Conservation (phyloP, 1,139 yeast genomes). For the Blastobotrys proliferans region DNA sequence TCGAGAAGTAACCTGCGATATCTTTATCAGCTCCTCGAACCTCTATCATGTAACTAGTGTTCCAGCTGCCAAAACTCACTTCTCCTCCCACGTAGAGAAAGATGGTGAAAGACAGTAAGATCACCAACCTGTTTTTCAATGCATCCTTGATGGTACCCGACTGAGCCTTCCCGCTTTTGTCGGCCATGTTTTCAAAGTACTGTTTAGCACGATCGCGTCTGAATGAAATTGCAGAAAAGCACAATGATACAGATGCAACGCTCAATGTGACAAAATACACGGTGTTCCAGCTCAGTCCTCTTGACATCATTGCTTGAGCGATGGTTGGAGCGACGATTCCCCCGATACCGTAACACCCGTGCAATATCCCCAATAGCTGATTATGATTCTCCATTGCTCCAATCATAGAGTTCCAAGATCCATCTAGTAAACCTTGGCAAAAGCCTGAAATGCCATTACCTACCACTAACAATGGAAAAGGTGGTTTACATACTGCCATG, state of each 20-base stretch:
- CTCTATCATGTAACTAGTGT: conserved; percentile 54
- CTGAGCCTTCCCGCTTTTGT: conserved; percentile 1
- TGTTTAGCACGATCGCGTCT: conserved; percentile 19
- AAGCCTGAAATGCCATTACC: conserved; percentile 57
- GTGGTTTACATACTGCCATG: conserved; percentile 41
- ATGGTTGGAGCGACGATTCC: conserved; percentile 56
- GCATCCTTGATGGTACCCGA: conserved; percentile 6
- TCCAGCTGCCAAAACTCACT: conserved; percentile 67
- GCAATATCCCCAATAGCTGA: conserved; percentile 49
- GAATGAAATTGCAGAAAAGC: conserved; percentile 19
- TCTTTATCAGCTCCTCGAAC: conserved; percentile 46
- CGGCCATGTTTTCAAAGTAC: conserved; percentile 11
- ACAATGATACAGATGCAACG: conserved; percentile 32
- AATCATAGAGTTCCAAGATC: conserved; percentile 56
- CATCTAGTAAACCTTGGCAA: conserved; percentile 52
- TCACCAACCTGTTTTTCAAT: conserved; percentile 53
- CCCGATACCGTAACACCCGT: conserved; percentile 60
- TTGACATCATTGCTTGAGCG: conserved; percentile 48
- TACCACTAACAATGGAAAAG: conserved; percentile 41
- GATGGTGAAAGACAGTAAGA: conserved; percentile 52
- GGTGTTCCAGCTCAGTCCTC: conserved; percentile 50
- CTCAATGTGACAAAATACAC: conserved; percentile 49
- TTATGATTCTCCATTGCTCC: conserved; percentile 48
- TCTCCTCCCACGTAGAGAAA: conserved; percentile 64
- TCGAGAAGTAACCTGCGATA: conserved; percentile 55